Base-by-base conservation (phyloP, 2,329 filamentous ascomycete genomes). In the Akanthomyces lecanii region DNA sequence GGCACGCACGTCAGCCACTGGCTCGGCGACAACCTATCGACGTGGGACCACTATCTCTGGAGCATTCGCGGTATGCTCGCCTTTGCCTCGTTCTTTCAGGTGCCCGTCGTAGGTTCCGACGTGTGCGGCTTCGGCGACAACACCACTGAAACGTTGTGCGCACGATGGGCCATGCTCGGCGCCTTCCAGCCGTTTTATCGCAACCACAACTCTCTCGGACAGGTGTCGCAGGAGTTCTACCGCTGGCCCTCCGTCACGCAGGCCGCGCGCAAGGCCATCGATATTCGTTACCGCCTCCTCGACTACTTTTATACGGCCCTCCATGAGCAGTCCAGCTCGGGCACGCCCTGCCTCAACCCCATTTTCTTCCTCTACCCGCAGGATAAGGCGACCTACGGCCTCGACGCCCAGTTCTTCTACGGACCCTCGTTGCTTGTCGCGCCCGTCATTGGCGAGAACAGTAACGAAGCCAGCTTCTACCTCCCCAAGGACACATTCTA, bases 221-320 rank as follows among this genome's bases (percentile, higher is more conserved):
- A 72, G 16, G 58, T 66, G 2, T 58, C 74, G 3, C 87, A 89
- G 66, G 87, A 89, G 69, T 88, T 88, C 42, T 92, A 91, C 74
- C 81, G 78, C 58, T 92, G 87, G 86, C 75, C 78, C 0, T 73
- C 78, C 0, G 87, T 89, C 3, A 77, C 87, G 0, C 73, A 80
- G 6, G 86, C 89, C 0, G 88, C 88, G 0, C 82, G 80, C 57
- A 86, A 85, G 65, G 88, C 85, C 18, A 91, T 92, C 67, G 81
- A 82, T 42, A 85, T 86, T 55, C 82, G 89, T 21, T 92, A 92
- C 76, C 80, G 82, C 45, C 78, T 92, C 16, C 79, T 92, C 16
- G 89, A 92, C 71, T 92, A 92, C 75, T 80, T 90, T 65, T 92
- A 92, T 79, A 91, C 89, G 1, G 85, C 85, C 0, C 78, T 91